Conservation (phyloP, 345 rosid genomes). For the Cardamine chenopodiifolia region DNA sequence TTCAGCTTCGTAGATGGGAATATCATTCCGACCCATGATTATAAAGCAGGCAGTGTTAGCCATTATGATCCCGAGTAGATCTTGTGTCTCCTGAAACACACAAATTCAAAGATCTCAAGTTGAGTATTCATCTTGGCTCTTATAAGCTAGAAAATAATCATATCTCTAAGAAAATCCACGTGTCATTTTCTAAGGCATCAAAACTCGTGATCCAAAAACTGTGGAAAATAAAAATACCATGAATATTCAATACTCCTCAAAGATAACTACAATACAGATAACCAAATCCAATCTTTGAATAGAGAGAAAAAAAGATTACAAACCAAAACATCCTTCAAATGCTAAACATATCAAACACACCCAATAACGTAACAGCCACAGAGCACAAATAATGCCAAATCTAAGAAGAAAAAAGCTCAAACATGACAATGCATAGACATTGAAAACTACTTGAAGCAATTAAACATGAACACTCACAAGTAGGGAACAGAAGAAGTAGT, state of each 20-base stretch:
- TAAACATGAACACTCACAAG: background rate
- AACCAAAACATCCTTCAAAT: background rate
- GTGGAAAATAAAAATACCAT: background rate
- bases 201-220: background rate
- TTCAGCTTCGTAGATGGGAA: slow-evolving; percentile 97
- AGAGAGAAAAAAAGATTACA: background rate
- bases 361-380: background rate
- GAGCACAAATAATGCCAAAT: background rate
- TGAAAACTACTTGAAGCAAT: background rate
- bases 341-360: background rate
- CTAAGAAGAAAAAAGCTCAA: background rate
- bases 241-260: background rate
- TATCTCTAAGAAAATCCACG: background rate
- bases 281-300: background rate
- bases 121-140: background rate
- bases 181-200: background rate
- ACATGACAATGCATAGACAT: background rate
- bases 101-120: background rate
- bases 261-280: background rate
- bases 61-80: slow-evolving; percentile 46
- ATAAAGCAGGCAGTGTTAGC: slow-evolving; percentile 89
- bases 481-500: background rate
- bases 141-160: background rate
- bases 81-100: slow-evolving; percentile 2
- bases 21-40: slow-evolving; percentile 85